Conservation (phyloP, 345 rosid species). For the Turnera subulata region DNA sequence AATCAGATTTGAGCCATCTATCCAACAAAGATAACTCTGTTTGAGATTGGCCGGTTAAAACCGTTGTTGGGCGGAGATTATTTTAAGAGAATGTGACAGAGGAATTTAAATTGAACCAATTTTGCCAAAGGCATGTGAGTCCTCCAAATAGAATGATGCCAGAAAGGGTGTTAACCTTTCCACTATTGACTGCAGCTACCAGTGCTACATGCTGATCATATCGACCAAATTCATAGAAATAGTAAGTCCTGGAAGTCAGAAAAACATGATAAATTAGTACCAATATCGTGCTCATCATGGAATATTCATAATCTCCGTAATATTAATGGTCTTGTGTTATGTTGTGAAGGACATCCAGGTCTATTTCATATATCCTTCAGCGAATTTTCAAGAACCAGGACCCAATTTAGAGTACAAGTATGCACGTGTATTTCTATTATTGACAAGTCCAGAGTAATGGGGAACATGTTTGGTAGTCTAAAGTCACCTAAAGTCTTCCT, state of each 20-base stretch:
- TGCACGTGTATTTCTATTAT: background rate
- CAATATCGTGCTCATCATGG: background rate
- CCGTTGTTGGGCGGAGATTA: too few species aligned
- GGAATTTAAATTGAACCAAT: too few species aligned
- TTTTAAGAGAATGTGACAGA: too few species aligned
- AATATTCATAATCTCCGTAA: too few species aligned
- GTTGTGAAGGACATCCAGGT: too few species aligned
- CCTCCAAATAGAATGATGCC: background rate
- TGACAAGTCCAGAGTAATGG: background rate
- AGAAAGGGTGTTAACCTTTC: constrained; percentile 51
- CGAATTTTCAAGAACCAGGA: background rate
- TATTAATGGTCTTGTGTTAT: too few species aligned
- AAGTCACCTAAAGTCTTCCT: constrained; percentile 61
- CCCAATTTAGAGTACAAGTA: background rate
- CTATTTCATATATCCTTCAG: too few species aligned
- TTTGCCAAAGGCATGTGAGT: too few species aligned
- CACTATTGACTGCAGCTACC: constrained; percentile 65
- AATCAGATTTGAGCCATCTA: background rate
- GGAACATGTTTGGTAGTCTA: background rate
- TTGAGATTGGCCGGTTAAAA: too few species aligned
- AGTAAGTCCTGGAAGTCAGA: constrained; percentile 59
- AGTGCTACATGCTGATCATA: constrained; percentile 68
- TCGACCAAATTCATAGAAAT: constrained; percentile 85
- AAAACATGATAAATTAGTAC: constrained; percentile 6
- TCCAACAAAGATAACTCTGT: background rate